Conservation (phyloP, 805 yeast species). For the Cyberlindnera sargentensis region DNA sequence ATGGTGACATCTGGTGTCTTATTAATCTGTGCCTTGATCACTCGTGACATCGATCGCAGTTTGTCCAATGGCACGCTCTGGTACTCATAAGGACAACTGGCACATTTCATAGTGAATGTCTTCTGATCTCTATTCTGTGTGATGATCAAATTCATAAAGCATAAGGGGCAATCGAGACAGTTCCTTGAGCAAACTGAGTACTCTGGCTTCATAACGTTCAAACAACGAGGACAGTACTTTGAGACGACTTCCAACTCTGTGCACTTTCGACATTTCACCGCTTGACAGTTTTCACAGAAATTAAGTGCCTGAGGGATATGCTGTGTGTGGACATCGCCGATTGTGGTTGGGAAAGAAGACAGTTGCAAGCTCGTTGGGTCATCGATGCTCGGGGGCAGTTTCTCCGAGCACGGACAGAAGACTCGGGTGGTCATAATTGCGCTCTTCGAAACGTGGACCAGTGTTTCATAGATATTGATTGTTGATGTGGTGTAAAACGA, state of each 20-base stretch:
- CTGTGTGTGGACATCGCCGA: constrained; percentile 13
- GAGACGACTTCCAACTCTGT: constrained; percentile 19
- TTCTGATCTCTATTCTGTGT: constrained; percentile 6
- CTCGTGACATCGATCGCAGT: constrained; percentile 11
- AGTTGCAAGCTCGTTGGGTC: constrained; percentile 6
- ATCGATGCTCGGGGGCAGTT: constrained; percentile 5
- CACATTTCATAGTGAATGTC: constrained; percentile 11
- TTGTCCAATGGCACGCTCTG: constrained; percentile 11
- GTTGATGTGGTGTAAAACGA: background rate
- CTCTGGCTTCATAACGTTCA: constrained; percentile 20
- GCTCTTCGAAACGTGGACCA: too few species aligned
- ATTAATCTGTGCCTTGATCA: constrained; percentile 8
- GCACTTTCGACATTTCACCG: constrained; percentile 23
- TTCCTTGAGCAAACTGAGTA: constrained; percentile 19
- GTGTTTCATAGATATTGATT: too few species aligned
- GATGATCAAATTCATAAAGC: constrained; percentile 11
- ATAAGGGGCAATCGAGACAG: constrained; percentile 23
- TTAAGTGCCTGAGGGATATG: constrained; percentile 13
- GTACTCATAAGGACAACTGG: constrained; percentile 12
- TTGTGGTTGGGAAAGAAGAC: constrained; percentile 19
- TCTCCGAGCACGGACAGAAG: constrained; percentile 25
- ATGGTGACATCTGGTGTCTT: background rate
- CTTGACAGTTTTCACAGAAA: constrained; percentile 21
- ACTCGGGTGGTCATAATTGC: background rate
- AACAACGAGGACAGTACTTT: constrained; percentile 23